Percentiles rank a stretch among this genome's conserved stretches.
Evolutionary conservation across 2,329 filamentous ascomycete species (phyloP).

Genomic region (Trichophyton verrucosum): DNA sequence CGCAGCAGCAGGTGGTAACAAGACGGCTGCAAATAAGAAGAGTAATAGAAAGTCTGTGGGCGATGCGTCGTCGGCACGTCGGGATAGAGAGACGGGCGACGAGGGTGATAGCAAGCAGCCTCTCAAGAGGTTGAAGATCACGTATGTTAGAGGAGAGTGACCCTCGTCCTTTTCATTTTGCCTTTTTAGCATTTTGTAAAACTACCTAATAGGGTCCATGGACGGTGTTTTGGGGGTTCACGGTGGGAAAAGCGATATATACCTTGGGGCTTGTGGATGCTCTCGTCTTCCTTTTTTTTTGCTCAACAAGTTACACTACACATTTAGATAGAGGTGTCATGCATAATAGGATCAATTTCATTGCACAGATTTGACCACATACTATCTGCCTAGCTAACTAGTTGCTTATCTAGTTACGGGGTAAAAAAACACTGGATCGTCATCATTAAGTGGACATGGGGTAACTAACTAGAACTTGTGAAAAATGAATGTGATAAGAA

Average conservation of each 20-base stretch:
- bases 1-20: conserved; percentile 22
- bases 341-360: not conserved
- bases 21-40: conserved; percentile 30
- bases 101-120: conserved; percentile 27
- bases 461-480: not conserved
- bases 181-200: not conserved
- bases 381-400: not conserved
- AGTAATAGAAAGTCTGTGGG: conserved; percentile 25
- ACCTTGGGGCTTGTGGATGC: not conserved
- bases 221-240: not conserved
- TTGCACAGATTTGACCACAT: not conserved
- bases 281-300: not conserved
- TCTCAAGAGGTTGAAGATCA: conserved; percentile 35
- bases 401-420: not conserved
- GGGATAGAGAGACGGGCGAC: conserved; percentile 24
- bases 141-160: conserved; percentile 28
- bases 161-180: not conserved
- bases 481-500: not conserved
- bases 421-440: not conserved
- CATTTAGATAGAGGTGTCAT: not conserved
- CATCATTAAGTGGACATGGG: not conserved
- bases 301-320: not conserved
- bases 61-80: conserved; percentile 10
- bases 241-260: not conserved
- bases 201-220: not conserved